A percentile compares a stretch with the other conserved stretches of the same genome.
Evolutionary conservation across 768 basidiomycete species (phyloP).

Genomic region (Leccinum aurantiacum): DNA sequence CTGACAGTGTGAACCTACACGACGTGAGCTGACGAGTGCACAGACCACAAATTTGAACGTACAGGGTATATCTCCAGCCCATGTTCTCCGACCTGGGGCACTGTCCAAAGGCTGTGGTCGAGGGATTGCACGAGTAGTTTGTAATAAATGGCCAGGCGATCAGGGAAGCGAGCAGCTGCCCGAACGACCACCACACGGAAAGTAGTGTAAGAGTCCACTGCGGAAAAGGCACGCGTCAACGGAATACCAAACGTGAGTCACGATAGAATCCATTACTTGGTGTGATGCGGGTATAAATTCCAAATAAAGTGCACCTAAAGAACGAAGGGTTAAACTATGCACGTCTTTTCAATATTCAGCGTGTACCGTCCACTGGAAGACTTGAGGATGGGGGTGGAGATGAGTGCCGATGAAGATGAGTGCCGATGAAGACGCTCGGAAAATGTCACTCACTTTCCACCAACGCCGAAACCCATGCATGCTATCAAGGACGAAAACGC

Average conservation of each 20-base stretch:
- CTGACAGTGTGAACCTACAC: slow-evolving; percentile 43
- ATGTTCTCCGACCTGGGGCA: slow-evolving; percentile 52
- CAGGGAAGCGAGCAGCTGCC: slow-evolving; percentile 49
- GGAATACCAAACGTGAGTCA: neutral
- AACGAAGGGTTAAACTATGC: slow-evolving; percentile 8
- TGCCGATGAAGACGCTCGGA: slow-evolving; percentile 14
- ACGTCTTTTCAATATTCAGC: neutral
- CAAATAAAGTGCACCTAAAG: slow-evolving; percentile 42
- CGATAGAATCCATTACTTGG: slow-evolving; percentile 26
- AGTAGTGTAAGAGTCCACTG: slow-evolving; percentile 56
- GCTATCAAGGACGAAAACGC: slow-evolving; percentile 46
- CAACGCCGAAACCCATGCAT: slow-evolving; percentile 49
- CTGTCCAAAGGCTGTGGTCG: slow-evolving; percentile 30
- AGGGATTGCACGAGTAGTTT: slow-evolving; percentile 49
- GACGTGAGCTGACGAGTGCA: neutral
- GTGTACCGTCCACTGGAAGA: slow-evolving; percentile 47
- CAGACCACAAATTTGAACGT: slow-evolving; percentile 1
- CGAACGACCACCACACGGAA: slow-evolving; percentile 53
- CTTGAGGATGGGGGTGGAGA: slow-evolving; percentile 20
- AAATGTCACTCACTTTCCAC: slow-evolving; percentile 45
- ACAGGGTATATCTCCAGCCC: slow-evolving; percentile 62
- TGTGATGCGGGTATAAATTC: slow-evolving; percentile 45
- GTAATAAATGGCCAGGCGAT: slow-evolving; percentile 58
- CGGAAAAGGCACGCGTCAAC: neutral
- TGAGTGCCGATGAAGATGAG: slow-evolving; percentile 23